phyloP scores from a whole-genome alignment of 257 asterid species.

The Buddleja alternifolia region DNA sequence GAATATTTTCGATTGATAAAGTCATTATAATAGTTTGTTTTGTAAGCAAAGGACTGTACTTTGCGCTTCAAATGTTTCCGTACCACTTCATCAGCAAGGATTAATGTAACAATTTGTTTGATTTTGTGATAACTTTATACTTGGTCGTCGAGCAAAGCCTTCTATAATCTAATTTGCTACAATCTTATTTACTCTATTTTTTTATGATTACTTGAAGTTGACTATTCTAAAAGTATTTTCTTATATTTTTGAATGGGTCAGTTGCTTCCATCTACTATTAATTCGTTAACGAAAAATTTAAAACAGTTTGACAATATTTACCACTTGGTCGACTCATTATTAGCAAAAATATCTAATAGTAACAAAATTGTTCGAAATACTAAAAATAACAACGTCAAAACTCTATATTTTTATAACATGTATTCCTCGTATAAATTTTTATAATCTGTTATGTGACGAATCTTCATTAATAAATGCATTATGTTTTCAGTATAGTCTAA shows the following conservation, averaged over 20 bases:
- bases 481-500: too few relatives aligned
- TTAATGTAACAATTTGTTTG: background rate
- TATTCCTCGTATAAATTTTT: too few relatives aligned
- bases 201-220: slow-evolving; percentile 4
- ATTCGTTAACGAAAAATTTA: too few relatives aligned
- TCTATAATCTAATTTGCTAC: background rate
- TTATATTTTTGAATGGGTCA: background rate
- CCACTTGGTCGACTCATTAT: too few relatives aligned
- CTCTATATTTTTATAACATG: too few relatives aligned
- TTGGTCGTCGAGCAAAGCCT: slow-evolving; percentile 28
- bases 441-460: too few relatives aligned
- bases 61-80: slow-evolving; percentile 35
- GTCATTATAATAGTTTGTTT: background rate
- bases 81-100: slow-evolving; percentile 24
- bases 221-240: background rate
- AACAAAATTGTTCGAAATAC: too few relatives aligned
- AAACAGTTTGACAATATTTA: too few relatives aligned
- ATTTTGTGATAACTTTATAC: slow-evolving; percentile 18
- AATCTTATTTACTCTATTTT: too few relatives aligned
- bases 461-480: too few relatives aligned
- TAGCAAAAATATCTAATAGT: too few relatives aligned
- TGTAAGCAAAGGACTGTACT: slow-evolving; percentile 29
- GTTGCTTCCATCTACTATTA: background rate
- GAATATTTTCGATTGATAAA: background rate
- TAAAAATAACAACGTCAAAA: too few relatives aligned